These are phyloP conservation scores for Alternaria triticimaculans DNA, from an alignment of 2,329 filamentous ascomycete species.

Conservation along the genomic window DNA sequence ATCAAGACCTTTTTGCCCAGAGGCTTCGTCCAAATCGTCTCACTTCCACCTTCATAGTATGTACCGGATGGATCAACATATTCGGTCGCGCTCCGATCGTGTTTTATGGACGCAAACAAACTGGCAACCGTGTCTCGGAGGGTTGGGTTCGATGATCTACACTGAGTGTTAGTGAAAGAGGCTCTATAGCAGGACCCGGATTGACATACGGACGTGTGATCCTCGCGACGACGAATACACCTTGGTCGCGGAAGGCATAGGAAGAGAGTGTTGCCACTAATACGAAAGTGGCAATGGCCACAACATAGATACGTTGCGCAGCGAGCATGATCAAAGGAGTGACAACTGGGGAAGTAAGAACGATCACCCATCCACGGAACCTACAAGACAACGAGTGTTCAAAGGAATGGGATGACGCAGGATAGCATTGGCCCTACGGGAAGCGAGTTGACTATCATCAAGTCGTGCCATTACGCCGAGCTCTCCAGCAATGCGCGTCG, in stretches of 20 bases:
- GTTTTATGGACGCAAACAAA: constrained; percentile 23
- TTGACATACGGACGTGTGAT: constrained; percentile 11
- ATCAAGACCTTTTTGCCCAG: constrained; percentile 37
- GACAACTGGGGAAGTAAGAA: background rate
- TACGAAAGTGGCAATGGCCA: constrained; percentile 19
- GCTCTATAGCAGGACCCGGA: background rate
- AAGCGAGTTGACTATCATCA: background rate
- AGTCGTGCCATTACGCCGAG: background rate
- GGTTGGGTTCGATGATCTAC: constrained; percentile 10
- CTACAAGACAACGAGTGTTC: background rate
- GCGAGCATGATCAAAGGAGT: constrained; percentile 20
- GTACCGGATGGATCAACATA: constrained; percentile 22
- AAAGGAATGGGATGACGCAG: background rate
- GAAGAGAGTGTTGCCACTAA: constrained; percentile 14
- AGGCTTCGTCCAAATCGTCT: constrained; percentile 28
- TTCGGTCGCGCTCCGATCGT: constrained; percentile 13
- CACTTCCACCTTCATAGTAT: constrained; percentile 10
- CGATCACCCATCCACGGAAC: background rate
- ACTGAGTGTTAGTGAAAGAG: background rate
- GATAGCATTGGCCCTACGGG: background rate
- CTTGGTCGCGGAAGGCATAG: constrained; percentile 16
- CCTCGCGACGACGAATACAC: background rate
- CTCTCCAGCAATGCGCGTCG: background rate
- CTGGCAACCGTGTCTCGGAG: constrained; percentile 21
- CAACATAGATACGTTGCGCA: constrained; percentile 17